Percentiles rank a stretch among this genome's conserved stretches.
These are phyloP conservation scores for Trichoderma pleuroti DNA, from an alignment of 2,329 filamentous ascomycete genomes.

Conservation along the genomic window DNA sequence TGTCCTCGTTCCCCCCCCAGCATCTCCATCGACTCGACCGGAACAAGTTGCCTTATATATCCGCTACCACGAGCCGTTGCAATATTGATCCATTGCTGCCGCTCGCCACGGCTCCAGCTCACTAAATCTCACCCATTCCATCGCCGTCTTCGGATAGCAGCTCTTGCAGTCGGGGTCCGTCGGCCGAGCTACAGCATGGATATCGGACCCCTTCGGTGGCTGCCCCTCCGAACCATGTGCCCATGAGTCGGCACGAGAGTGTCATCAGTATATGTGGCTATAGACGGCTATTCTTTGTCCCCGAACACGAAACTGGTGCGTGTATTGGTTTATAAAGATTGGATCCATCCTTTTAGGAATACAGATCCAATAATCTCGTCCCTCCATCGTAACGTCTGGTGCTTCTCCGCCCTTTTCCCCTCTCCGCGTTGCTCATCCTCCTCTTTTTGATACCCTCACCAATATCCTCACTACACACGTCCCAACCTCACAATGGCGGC, in stretches of 20 bases:
- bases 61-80: neutral
- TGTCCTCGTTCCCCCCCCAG: neutral
- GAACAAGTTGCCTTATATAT: neutral
- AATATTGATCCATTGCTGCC: neutral
- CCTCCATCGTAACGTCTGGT: neutral
- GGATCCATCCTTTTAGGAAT: neutral
- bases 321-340: neutral
- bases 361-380: neutral
- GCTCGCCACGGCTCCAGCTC: neutral
- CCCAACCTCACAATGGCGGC: slow-evolving; percentile 24
- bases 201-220: slow-evolving; percentile 5
- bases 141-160: slow-evolving; percentile 17
- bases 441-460: neutral
- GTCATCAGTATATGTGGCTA: neutral
- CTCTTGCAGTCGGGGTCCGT: neutral
- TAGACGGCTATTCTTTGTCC: neutral
- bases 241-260: neutral
- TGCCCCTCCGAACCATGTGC: neutral
- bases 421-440: neutral
- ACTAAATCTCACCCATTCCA: neutral
- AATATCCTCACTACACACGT: neutral
- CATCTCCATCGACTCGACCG: neutral
- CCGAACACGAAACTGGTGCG: neutral
- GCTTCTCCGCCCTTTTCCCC: neutral
- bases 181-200: neutral